These are phyloP conservation scores for Phaeoacremonium minimum DNA, from an alignment of 2,329 filamentous ascomycete genomes.

Conservation along the genomic window DNA sequence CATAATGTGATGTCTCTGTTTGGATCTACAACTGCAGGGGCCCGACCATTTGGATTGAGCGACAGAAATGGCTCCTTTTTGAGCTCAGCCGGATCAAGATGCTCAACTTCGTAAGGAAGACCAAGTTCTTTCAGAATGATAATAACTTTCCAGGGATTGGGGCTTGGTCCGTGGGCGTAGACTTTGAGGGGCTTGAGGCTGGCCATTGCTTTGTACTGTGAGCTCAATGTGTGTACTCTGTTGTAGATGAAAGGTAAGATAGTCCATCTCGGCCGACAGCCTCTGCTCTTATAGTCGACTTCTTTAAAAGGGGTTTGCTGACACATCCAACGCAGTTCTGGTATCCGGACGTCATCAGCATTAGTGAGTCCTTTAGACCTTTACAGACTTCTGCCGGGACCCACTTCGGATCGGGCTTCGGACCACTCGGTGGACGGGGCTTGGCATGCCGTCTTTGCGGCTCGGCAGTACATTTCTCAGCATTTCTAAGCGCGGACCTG, in stretches of 20 bases:
- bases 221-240: too few relatives aligned
- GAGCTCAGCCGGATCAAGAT: constrained; percentile 2
- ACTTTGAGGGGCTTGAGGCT: background rate
- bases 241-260: too few relatives aligned
- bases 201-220: background rate
- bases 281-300: too few relatives aligned
- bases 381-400: too few relatives aligned
- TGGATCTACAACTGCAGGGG: constrained; percentile 36
- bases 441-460: background rate
- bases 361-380: too few relatives aligned
- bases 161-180: background rate
- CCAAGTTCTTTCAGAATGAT: constrained; percentile 5
- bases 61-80: constrained; percentile 6
- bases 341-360: too few relatives aligned
- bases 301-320: too few relatives aligned
- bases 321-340: too few relatives aligned
- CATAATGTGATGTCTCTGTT: constrained; percentile 37
- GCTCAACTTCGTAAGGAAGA: constrained; percentile 3
- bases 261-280: too few relatives aligned
- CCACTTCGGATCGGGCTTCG: background rate
- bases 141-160: constrained; percentile 2
- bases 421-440: background rate
- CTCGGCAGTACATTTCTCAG: background rate
- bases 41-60: constrained; percentile 6
- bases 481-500: background rate